Evolutionary conservation across 495 filamentous ascomycete species (phyloP).

Genomic region (Penicillium cinerascens): DNA sequence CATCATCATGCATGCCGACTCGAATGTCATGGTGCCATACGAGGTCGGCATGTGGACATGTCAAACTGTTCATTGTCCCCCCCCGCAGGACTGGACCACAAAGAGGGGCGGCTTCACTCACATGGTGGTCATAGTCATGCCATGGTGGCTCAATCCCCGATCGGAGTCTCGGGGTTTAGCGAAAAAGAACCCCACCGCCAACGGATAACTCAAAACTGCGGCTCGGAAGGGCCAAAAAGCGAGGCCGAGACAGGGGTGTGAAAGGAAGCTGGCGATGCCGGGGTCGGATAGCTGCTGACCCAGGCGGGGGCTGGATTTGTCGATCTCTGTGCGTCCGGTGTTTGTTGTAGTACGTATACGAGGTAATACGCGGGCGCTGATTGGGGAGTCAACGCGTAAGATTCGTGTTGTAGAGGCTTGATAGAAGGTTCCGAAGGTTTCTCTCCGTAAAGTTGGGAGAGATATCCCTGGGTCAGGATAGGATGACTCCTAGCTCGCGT

Average conservation of each 20-base stretch:
- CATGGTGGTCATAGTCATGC: not conserved
- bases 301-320: conserved; percentile 1
- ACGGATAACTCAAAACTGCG: conserved; percentile 20
- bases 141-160: not conserved
- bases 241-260: conserved; percentile 23
- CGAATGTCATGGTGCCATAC: conserved; percentile 3
- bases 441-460: too few relatives aligned
- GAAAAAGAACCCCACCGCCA: not conserved
- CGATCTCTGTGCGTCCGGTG: not conserved
- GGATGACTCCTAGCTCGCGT: not conserved
- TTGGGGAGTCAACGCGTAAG: not conserved
- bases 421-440: too few relatives aligned
- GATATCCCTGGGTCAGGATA: not conserved
- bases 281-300: conserved; percentile 11
- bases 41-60: not conserved
- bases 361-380: not conserved
- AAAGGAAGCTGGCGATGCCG: conserved; percentile 7
- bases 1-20: conserved; percentile 11
- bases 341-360: not conserved
- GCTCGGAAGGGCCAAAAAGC: conserved; percentile 14
- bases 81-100: not conserved
- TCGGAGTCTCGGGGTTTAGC: not conserved
- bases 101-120: not conserved
- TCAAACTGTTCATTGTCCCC: not conserved
- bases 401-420: not conserved